Base-by-base conservation (phyloP, 1,139 yeast genomes). In the Nadsonia starkeyi-henricii region DNA sequence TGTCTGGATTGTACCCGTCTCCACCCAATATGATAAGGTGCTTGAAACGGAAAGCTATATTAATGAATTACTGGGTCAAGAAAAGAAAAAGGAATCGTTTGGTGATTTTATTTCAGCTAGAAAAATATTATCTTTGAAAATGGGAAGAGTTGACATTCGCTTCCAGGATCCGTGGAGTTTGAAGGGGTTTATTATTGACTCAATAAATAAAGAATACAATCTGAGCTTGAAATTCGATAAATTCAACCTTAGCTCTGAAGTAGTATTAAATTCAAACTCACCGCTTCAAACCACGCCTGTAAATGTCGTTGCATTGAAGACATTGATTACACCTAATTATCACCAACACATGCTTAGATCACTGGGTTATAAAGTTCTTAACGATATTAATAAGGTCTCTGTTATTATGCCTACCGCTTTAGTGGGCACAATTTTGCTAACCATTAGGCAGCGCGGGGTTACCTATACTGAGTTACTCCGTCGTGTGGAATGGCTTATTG, bases 21-120 rank as follows among this genome's bases (percentile, higher is more conserved):
- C 81, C 20, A 76, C 81, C 20, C 78, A 79, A 50, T 79, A 79
- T 57, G 85, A 79, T 62, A 70, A 81, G 53, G 78, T 78, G n/a
- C 77, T 78, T 48, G 85, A 79, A 59, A 75, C 81, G 7, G 82
- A 78, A 56, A 74, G 79, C 2, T 79, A 78, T 57, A 74, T 78
- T 47, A 71, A 74, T 44, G 85, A 79, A 59, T 67, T 79, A 51
- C 68, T 76, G 51, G 85, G 85, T 19, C 68, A 70, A 49, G 83
- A 78, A 57, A 79, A 79, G 59, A 71, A 71, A 47, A 62, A 61
- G 48, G 73, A 69, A 54, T 62, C 62, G 20, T 55, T 69, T 26
- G 53, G 57, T 48, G 61, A 63, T 21, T 68, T 69, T 50, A 48
- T 69, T 48, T 62, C 63, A 42, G 62, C 70, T 1, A 58, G 69